A percentile compares a stretch with the other conserved stretches of the same genome.
Conservation (phyloP, 352 stramenopile genomes). For the Phytophthora foliorum region DNA sequence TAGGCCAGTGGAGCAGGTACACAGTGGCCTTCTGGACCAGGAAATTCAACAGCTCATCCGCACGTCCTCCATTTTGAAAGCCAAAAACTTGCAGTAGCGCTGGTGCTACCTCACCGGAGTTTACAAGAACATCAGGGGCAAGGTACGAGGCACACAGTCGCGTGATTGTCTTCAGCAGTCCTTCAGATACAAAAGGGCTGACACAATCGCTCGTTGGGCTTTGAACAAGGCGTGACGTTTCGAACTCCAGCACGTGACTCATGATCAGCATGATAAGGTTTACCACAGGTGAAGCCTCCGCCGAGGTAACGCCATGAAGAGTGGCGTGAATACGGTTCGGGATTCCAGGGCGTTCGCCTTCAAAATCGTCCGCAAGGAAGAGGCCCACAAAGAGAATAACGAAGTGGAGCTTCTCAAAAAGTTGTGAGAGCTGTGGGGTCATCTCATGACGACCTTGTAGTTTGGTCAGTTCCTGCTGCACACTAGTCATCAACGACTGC, state of each 20-base stretch:
- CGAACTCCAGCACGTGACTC: slow-evolving; percentile 78
- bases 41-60: slow-evolving; percentile 72
- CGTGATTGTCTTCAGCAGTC: slow-evolving; percentile 77
- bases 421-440: slow-evolving; percentile 62
- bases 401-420: slow-evolving; percentile 88
- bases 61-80: slow-evolving; percentile 61
- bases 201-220: slow-evolving; percentile 65
- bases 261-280: slow-evolving; percentile 74
- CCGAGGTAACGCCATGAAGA: slow-evolving; percentile 33
- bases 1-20: slow-evolving; percentile 87
- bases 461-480: slow-evolving; percentile 55
- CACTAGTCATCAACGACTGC: slow-evolving; percentile 61
- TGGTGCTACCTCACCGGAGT: slow-evolving; percentile 52
- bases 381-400: slow-evolving; percentile 77
- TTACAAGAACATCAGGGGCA: slow-evolving; percentile 52
- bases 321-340: slow-evolving; percentile 61
- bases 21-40: slow-evolving; percentile 71
- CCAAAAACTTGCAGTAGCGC: slow-evolving; percentile 74
- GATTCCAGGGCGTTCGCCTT: slow-evolving; percentile 79
- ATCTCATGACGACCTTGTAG: slow-evolving; percentile 65
- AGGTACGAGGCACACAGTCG: slow-evolving; percentile 84
- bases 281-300: slow-evolving; percentile 53
- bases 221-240: slow-evolving; percentile 63
- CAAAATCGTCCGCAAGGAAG: slow-evolving; percentile 84
- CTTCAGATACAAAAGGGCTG: slow-evolving; percentile 87